A percentile compares a stretch with the other conserved stretches of the same genome.
phyloP scores from a whole-genome alignment of 176 grass and related monocot species.

The Oryza nivara region DNA sequence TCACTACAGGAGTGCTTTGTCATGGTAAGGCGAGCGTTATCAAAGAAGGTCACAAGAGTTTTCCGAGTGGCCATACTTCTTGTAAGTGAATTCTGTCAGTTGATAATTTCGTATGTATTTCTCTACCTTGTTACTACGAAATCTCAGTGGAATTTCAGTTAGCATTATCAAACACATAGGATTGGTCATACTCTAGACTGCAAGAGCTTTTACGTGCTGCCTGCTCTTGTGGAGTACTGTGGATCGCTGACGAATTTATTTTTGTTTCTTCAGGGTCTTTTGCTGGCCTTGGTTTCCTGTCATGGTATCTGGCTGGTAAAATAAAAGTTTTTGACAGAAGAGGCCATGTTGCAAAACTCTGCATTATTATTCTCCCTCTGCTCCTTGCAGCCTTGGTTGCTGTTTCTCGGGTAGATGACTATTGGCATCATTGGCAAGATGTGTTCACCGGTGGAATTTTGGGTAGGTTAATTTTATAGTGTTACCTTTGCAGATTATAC shows the following conservation, averaged over 20 bases:
- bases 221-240: background rate
- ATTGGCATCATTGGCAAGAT: conserved; percentile 85
- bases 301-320: conserved; percentile 86
- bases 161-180: background rate
- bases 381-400: conserved; percentile 68
- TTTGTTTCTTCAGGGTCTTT: conserved; percentile 68
- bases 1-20: conserved; percentile 62
- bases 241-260: conserved; percentile 22
- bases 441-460: conserved; percentile 71
- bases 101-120: background rate
- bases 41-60: conserved; percentile 89
- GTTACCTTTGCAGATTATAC: background rate
- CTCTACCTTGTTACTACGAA: conserved; percentile 7
- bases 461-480: conserved; percentile 40
- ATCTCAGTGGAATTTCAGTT: conserved; percentile 10
- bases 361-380: conserved; percentile 63
- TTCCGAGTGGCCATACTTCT: conserved; percentile 80
- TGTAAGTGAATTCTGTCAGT: conserved; percentile 50
- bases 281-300: conserved; percentile 71
- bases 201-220: conserved; percentile 14
- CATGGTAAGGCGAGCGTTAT: conserved; percentile 73
- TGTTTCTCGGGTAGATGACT: conserved; percentile 80
- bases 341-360: conserved; percentile 73
- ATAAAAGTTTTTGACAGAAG: conserved; percentile 62
- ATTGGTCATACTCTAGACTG: conserved; percentile 11